phyloP scores from a whole-genome alignment of 441 rosid species.

The Populus trichocarpa region DNA sequence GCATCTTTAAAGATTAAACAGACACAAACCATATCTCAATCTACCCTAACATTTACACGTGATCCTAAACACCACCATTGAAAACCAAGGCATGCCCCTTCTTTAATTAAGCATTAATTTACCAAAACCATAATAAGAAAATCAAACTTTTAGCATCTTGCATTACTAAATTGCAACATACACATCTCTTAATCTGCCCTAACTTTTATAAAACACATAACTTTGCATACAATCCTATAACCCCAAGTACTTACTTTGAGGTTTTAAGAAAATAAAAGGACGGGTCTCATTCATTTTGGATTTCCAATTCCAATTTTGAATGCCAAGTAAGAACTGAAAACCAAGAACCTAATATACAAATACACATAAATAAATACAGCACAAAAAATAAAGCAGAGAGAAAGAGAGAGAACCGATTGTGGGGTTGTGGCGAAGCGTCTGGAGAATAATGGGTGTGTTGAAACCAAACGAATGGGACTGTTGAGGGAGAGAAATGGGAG shows the following conservation, averaged over 20 bases:
- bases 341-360: background rate
- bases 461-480: background rate
- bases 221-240: background rate
- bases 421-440: background rate
- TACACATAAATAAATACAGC: no score
- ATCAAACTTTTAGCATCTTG: background rate
- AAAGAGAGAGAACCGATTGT: conserved; percentile 3
- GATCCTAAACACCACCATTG: background rate
- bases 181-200: background rate
- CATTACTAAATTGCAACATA: background rate
- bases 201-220: background rate
- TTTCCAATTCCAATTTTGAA: background rate
- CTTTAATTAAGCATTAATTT: background rate
- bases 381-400: no score
- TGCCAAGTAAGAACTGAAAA: no score
- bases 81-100: background rate
- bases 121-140: background rate
- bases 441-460: background rate
- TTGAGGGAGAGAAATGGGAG: background rate
- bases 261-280: background rate
- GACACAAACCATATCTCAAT: background rate
- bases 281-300: background rate
- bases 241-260: no score
- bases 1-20: background rate
- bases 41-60: no score